A percentile compares a stretch with the other conserved stretches of the same genome.
Evolutionary conservation across 352 stramenopile genomes (phyloP).

Genomic region (Globisporangium cylindrosporum): DNA sequence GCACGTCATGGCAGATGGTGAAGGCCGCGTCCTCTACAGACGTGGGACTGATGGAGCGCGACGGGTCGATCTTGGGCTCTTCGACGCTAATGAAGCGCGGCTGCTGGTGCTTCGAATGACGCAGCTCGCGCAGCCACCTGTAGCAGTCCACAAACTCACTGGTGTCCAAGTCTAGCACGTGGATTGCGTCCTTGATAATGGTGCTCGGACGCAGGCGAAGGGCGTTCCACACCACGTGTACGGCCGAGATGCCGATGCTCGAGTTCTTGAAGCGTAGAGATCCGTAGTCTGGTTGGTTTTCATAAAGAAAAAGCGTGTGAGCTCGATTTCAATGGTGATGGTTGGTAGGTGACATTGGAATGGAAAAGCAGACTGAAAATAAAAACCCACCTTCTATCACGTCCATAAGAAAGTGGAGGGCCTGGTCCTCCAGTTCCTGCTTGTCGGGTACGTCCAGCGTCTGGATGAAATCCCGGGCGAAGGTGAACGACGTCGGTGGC

Average conservation of each 20-base stretch:
- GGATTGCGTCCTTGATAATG: conserved; percentile 30
- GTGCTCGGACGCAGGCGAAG: conserved; percentile 25
- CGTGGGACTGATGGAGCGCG: conserved; percentile 37
- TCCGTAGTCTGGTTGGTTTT: conserved; percentile 19
- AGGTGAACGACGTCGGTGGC: conserved; percentile 36
- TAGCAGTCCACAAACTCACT: conserved; percentile 35
- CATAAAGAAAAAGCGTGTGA: neutral
- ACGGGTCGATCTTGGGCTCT: conserved; percentile 30
- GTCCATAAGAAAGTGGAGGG: conserved; percentile 31
- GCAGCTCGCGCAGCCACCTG: conserved; percentile 30
- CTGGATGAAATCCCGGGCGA: conserved; percentile 39
- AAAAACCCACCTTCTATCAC: conserved; percentile 10
- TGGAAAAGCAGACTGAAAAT: neutral
- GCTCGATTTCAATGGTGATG: neutral
- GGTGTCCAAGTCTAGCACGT: conserved; percentile 18
- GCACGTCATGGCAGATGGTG: neutral
- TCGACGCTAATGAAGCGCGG: conserved; percentile 39
- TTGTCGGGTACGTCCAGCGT: conserved; percentile 21
- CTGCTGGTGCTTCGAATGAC: conserved; percentile 19
- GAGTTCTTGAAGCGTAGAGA: conserved; percentile 37
- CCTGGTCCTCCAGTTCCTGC: conserved; percentile 21
- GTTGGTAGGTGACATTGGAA: neutral
- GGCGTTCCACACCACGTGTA: conserved; percentile 38
- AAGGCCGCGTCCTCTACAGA: conserved; percentile 27
- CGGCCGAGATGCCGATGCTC: conserved; percentile 33